Base-by-base conservation (phyloP, 192 early-diverging fungal species). In the Dispira simplex region DNA sequence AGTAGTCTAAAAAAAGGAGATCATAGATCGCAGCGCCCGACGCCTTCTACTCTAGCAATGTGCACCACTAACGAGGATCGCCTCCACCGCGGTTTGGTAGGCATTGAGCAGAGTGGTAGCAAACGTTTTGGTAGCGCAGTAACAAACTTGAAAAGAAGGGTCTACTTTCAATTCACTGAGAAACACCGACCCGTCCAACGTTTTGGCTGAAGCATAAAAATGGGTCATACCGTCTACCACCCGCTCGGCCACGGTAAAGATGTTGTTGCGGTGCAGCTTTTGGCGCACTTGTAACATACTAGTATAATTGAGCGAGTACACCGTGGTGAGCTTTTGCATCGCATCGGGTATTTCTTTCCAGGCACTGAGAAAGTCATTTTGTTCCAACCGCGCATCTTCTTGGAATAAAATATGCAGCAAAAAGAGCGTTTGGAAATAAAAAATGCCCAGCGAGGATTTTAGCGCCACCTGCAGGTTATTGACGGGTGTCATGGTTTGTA, bases 381-480 rank as follows among this genome's bases (percentile, higher is more conserved):
- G 81, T 52, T 76, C 75, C 60, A 80, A 65, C 60, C 63, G 63
- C 25, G 68, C 77, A 32, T 45, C 59, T 59, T 82, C 81, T 13
- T 64, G 67, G 14, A 85, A 69, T 53, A 85, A 53, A 21, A 86
- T 74, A 53, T 86, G 76, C 54, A 87, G 66, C 58, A 85, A 83
- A 51, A 80, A 66, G 44, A 73, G 75, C 4, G 82, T 77, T 66
- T 85, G 85, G 70, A 87, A 85, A 70, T 90, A 90, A 51, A 80
- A 79, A 12, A 90, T 75, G 16, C 87, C 84, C 0, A 66, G 65
- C 18, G 77, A 75, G 71, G 75, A 80, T 65, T 89, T 88, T 16
- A 89, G 43, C 16, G 88, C 88, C 12, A 90, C 75, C 70, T 88
- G 85, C 12, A 87, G 51, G 64, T 81, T 85, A 60, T 74, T 85